phyloP scores from a whole-genome alignment of 257 asterid genomes.

The Fraxinus cuspidata region DNA sequence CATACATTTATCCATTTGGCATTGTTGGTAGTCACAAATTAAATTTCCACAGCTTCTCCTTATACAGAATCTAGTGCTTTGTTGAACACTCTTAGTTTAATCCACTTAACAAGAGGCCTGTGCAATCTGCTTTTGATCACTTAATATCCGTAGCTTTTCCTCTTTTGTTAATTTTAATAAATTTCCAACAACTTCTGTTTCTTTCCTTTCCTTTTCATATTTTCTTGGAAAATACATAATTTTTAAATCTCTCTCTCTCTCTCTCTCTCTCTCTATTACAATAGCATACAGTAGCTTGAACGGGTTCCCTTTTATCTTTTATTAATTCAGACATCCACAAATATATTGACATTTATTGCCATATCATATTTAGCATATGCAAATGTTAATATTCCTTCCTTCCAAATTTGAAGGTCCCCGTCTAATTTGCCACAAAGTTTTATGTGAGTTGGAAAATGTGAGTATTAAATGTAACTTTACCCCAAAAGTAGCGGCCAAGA shows the following conservation, averaged over 20 bases:
- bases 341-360: neutral
- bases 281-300: neutral
- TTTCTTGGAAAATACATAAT: neutral
- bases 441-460: neutral
- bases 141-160: neutral
- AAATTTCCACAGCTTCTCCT: neutral
- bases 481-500: neutral
- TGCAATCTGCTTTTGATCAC: slow-evolving; percentile 14
- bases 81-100: neutral
- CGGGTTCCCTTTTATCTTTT: neutral
- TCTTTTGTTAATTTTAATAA: neutral
- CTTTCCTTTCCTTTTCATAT: neutral
- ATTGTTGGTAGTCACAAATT: neutral
- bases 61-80: neutral
- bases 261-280: neutral
- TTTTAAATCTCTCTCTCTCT: neutral
- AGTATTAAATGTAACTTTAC: neutral
- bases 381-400: neutral
- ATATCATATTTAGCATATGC: neutral
- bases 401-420: neutral
- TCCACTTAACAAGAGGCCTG: slow-evolving; percentile 10
- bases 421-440: neutral
- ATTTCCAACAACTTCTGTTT: neutral
- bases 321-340: neutral
- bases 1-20: neutral